Evolutionary conservation across 495 filamentous ascomycete species (phyloP).

Genomic region (Penicillium goetzii): DNA sequence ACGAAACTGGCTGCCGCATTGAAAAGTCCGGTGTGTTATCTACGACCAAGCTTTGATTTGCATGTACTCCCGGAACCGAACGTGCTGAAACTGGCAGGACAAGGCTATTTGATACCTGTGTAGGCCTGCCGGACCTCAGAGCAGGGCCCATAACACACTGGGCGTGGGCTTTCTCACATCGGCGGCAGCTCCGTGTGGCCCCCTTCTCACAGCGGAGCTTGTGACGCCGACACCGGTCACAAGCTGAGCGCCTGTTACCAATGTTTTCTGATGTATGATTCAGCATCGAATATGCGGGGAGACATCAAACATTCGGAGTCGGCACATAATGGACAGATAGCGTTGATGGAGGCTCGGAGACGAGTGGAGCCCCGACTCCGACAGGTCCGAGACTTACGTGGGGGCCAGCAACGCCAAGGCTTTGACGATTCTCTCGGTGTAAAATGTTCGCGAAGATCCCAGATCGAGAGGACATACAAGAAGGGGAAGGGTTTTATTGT

Average conservation of each 20-base stretch:
- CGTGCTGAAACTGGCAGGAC: neutral
- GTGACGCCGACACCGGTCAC: constrained; percentile 13
- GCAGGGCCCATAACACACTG: constrained; percentile 13
- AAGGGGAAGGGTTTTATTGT: no score
- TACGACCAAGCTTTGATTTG: neutral
- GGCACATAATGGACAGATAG: neutral
- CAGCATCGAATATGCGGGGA: neutral
- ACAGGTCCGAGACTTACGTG: neutral
- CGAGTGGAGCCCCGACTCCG: constrained; percentile 1
- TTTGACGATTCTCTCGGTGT: no score
- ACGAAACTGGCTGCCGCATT: neutral
- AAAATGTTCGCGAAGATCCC: no score
- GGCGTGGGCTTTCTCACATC: constrained; percentile 10
- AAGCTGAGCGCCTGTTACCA: constrained; percentile 10
- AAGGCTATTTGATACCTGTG: neutral
- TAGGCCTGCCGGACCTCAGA: neutral
- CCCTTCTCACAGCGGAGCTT: constrained; percentile 13
- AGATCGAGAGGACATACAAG: no score
- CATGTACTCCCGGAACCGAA: neutral
- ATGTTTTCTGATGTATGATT: neutral
- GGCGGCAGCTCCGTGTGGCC: constrained; percentile 1
- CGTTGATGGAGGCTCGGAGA: neutral
- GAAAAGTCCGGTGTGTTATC: neutral
- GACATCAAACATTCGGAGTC: neutral
- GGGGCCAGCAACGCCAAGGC: neutral